Percentiles rank a stretch among this genome's conserved stretches.
phyloP scores from a whole-genome alignment of 345 rosid species.

The Acer yangbiense region DNA sequence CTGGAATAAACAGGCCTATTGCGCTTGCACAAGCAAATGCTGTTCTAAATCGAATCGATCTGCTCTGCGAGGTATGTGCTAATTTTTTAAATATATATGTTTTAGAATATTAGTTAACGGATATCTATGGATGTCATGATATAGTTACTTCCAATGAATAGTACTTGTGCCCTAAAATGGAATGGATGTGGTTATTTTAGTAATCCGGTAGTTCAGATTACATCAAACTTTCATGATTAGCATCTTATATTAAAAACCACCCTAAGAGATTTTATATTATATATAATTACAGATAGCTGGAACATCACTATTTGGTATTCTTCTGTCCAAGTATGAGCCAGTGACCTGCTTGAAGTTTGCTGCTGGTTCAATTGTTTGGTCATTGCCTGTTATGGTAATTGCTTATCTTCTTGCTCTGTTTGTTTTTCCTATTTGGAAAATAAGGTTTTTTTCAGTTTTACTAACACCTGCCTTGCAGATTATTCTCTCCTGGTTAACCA shows the following conservation, averaged over 20 bases:
- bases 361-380: constrained; percentile 66
- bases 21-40: constrained; percentile 98
- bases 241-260: background rate
- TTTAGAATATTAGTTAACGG: background rate
- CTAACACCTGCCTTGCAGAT: constrained; percentile 43
- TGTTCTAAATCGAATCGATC: constrained; percentile 80
- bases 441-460: constrained; percentile 19
- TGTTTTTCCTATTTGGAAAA: background rate
- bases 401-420: constrained; percentile 14
- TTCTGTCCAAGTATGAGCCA: constrained; percentile 73
- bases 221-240: background rate
- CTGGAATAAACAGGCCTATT: constrained; percentile 83
- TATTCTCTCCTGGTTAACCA: constrained; percentile 71
- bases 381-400: constrained; percentile 79
- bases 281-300: constrained; percentile 71
- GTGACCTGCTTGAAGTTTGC: constrained; percentile 89
- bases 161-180: background rate
- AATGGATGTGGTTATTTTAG: background rate
- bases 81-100: constrained; percentile 6
- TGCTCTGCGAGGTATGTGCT: constrained; percentile 79
- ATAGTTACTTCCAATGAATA: constrained; percentile 1
- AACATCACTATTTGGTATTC: constrained; percentile 78
- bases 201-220: background rate
- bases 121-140: constrained; percentile 1
- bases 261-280: constrained; percentile 1